A percentile compares a stretch with the other conserved stretches of the same genome.
Conservation (phyloP, 257 asterid genomes). For the Scutellaria minor region DNA sequence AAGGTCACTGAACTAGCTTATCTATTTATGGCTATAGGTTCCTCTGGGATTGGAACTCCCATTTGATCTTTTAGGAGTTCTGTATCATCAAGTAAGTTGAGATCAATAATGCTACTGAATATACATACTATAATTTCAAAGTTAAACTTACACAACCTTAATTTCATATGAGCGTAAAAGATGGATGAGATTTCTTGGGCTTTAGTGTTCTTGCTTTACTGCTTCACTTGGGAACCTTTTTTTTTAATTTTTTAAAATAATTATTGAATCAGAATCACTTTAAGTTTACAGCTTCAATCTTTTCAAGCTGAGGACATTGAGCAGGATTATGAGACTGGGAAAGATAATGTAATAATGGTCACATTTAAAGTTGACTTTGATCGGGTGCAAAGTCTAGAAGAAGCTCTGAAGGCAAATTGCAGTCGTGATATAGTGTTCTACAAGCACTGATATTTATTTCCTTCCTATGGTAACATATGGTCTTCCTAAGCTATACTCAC, state of each 20-base stretch:
- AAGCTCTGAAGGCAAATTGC: slow-evolving; percentile 75
- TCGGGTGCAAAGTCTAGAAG: slow-evolving; percentile 70
- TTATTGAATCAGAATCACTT: neutral
- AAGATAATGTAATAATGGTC: slow-evolving; percentile 74
- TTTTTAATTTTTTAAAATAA: too few relatives aligned
- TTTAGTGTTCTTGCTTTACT: neutral
- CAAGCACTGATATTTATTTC: too few relatives aligned
- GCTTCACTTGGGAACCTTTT: too few relatives aligned
- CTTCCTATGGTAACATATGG: too few relatives aligned
- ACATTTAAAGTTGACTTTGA: slow-evolving; percentile 90
- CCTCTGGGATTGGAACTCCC: slow-evolving; percentile 89
- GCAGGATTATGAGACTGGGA: slow-evolving; percentile 94
- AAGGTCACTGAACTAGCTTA: neutral
- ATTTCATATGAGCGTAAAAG: neutral
- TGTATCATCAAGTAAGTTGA: slow-evolving; percentile 82
- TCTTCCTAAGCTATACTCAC: too few relatives aligned
- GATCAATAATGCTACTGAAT: neutral
- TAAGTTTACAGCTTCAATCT: slow-evolving; percentile 72
- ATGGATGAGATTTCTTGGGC: neutral
- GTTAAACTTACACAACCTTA: neutral
- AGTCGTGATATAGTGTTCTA: too few relatives aligned
- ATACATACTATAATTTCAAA: neutral
- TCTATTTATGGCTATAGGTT: slow-evolving; percentile 52
- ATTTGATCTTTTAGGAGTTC: slow-evolving; percentile 74
- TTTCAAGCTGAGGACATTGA: slow-evolving; percentile 88